Percentiles rank a stretch among this genome's conserved stretches.
Evolutionary conservation across 441 rosid species (phyloP).

Genomic region (Mallotus repandus): DNA sequence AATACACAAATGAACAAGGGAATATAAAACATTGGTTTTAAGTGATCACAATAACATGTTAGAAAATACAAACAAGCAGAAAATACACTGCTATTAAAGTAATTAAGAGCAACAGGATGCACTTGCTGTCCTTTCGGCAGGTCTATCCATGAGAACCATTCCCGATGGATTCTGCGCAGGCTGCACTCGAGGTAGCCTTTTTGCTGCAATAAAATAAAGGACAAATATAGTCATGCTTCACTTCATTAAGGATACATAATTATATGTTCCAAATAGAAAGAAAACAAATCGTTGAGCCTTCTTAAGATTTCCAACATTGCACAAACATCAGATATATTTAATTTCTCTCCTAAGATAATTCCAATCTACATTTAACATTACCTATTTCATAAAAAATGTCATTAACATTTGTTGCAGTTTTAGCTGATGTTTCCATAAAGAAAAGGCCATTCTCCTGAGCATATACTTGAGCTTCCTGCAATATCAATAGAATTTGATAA

Average conservation of each 20-base stretch:
- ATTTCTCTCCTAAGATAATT: neutral
- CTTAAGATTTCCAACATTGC: neutral
- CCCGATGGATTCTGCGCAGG: conserved; percentile 83
- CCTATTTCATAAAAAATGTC: conserved; percentile 94
- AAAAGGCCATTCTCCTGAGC: conserved; percentile 86
- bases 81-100: neutral
- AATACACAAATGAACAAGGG: neutral
- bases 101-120: conserved; percentile 82
- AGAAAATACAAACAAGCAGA: conserved; percentile 27
- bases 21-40: conserved; percentile 14
- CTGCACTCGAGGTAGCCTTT: conserved; percentile 79
- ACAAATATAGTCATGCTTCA: neutral
- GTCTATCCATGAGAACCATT: conserved; percentile 84
- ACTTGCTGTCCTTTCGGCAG: conserved; percentile 60
- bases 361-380: conserved; percentile 13
- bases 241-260: neutral
- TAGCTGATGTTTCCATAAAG: conserved; percentile 97
- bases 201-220: conserved; percentile 47
- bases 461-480: conserved; percentile 88
- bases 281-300: too few species aligned
- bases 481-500: neutral
- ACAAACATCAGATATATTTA: neutral
- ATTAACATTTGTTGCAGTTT: conserved; percentile 85
- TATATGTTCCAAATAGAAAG: neutral
- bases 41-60: conserved; percentile 22